These are phyloP conservation scores for Penicillium soppii DNA, from an alignment of 495 filamentous ascomycete genomes.

Conservation along the genomic window DNA sequence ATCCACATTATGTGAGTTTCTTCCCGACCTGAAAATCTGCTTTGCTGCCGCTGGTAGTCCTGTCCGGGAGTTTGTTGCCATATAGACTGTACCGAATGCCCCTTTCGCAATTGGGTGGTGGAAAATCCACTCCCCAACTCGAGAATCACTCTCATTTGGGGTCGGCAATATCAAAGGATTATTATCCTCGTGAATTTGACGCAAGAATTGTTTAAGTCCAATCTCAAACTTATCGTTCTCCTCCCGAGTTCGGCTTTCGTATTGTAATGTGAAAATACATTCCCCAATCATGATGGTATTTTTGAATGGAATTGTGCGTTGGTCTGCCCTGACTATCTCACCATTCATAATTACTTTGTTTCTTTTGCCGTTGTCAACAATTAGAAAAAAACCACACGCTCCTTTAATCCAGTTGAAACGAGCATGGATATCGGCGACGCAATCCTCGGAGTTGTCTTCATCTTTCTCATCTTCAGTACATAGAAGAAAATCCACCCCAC, in stretches of 20 bases:
- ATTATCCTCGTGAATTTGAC: background rate
- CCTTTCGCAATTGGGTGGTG: conserved; percentile 1
- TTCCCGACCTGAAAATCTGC: background rate
- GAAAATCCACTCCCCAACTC: conserved; percentile 2
- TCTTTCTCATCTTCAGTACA: background rate
- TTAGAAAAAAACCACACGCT: conserved; percentile 4
- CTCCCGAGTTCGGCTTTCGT: background rate
- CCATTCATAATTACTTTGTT: conserved; percentile 6
- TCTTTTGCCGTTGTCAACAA: background rate
- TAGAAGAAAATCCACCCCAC: conserved; percentile 2
- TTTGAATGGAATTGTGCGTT: background rate
- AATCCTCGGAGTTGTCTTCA: background rate
- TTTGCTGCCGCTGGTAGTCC: conserved; percentile 2
- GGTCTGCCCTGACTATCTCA: background rate
- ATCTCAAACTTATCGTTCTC: background rate
- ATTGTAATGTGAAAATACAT: conserved; percentile 4
- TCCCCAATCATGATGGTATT: conserved; percentile 4
- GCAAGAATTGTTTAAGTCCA: background rate
- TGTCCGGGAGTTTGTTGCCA: conserved; percentile 1
- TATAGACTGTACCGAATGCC: background rate
- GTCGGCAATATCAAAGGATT: conserved; percentile 1
- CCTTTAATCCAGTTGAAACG: conserved; percentile 5
- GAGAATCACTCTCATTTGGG: background rate
- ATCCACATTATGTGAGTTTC: background rate
- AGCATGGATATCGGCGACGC: conserved; percentile 3